Evolutionary conservation across 2,329 filamentous ascomycete genomes (phyloP), one percentile per base, ranked within the genome.

Genomic region (Penicillium sp.): DNA sequence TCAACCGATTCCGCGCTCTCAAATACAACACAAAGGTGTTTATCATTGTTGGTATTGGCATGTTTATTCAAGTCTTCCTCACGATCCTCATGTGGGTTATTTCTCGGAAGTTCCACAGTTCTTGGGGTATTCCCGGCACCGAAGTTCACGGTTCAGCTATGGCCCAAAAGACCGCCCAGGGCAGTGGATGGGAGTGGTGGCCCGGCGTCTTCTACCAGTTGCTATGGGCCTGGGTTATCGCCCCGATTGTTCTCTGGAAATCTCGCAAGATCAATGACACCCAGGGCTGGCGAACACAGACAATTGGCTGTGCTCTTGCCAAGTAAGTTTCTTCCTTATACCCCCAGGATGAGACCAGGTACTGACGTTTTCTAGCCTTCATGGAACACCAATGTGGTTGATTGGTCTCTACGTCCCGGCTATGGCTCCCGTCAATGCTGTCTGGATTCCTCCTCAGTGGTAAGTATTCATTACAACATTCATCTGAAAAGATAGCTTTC

Each of bases 311-410:
- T 54, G 74, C 80, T 53, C 53, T 83, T 54, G 74, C 77, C 39
- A 47, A 31, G 44, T 46, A 29, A 46, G 44, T 26, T n/a, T 4
- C 5, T 8, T 2, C 7, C 29, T 16, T 5, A 26, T 46, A 10
- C 1, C 9, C 4, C 1, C 6, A n/a, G 23, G 6, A 9, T 5
- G 13, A 46, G 6, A n/a, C 25, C 23, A n/a, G 6, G 16, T 3
- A 16, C 9, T 46, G n/a, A 46, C 44, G 6, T n/a, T 19, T 26
- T n/a, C 4, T 46, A 75, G 57, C 54, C 79, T 90, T 21, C 85
- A 83, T 54, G 86, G 85, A 23, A 84, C 86, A 9, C 88, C 88
- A 0, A 81, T 90, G 76, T 90, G 87, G 87, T 80, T 90, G 37
- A 73, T 75, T 44, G 78, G 75, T 42, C 72, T 87, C 23, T 87